phyloP scores from a whole-genome alignment of 441 rosid species.

The Melianthus villosus region DNA sequence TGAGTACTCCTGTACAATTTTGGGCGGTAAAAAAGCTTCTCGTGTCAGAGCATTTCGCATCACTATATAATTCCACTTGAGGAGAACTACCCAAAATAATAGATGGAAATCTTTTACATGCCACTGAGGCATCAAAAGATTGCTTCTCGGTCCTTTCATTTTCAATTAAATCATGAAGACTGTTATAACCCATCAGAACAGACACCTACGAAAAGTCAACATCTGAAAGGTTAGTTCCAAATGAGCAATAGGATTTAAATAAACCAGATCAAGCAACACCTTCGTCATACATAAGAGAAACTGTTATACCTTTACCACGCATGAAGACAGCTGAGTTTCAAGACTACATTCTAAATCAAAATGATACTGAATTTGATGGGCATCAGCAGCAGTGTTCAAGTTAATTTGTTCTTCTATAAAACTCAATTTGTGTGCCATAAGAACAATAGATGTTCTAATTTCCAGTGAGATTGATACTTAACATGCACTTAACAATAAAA shows the following conservation, averaged over 20 bases:
- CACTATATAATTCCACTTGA: constrained; percentile 46
- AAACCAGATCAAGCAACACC: not conserved
- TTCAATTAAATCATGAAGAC: constrained; percentile 33
- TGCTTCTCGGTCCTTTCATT: constrained; percentile 28
- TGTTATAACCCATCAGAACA: constrained; percentile 32
- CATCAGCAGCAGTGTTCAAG: too few relatives aligned
- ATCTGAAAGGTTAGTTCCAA: not conserved
- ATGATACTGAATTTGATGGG: too few relatives aligned
- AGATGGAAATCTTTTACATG: constrained; percentile 69
- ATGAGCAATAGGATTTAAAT: not conserved
- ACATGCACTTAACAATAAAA: too few relatives aligned
- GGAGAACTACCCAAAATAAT: constrained; percentile 50
- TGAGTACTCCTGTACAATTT: constrained; percentile 19
- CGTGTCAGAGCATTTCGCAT: constrained; percentile 14
- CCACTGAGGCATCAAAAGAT: constrained; percentile 32
- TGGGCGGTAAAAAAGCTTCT: constrained; percentile 19
- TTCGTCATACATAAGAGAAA: not conserved
- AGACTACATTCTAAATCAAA: too few relatives aligned
- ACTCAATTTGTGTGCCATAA: too few relatives aligned
- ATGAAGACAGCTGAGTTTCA: too few relatives aligned
- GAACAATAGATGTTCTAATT: too few relatives aligned
- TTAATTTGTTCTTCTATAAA: too few relatives aligned
- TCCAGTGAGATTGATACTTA: too few relatives aligned
- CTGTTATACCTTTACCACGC: too few relatives aligned
- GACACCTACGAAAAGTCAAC: constrained; percentile 31